Base-by-base conservation (phyloP, 2,329 filamentous ascomycete species). In the Stenocarpella maydis region DNA sequence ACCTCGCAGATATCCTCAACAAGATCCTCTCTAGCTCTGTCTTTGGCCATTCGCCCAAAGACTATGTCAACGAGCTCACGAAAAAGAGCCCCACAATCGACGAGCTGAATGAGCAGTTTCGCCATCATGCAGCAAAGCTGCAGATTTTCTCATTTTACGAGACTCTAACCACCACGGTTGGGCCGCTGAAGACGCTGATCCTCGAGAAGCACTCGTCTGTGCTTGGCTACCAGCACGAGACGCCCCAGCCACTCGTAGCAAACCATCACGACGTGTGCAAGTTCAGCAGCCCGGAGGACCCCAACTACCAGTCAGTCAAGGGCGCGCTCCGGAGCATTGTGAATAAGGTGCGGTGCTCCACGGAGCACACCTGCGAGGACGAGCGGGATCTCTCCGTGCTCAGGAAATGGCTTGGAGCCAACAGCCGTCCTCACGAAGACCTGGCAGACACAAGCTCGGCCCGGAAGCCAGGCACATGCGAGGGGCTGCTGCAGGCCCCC, bases 81-180 rank as follows among this genome's bases (percentile, higher is more conserved):
- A 74, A 52, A 39, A 65, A 49, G 65, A 73, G 68, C 53, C 73
- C 65, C 0, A 74, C 70, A 1, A 72, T 78, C 19, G 70, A 75
- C 41, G 71, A 75, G 21, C 73, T 80, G 21, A 80, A 80, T 67
- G 77, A 81, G 34, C 72, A 76, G 2, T 81, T 81, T 73, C 76
- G 75, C 4, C 74, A 78, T 55, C 70, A 73, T 55, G 71, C 71
- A 0, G 43, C 72, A 3, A 74, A 76, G 31, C 55, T 82, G 0
- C 63, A 77, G 1, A 75, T 82, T 1, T 76, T 74, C 55, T 81
- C 79, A 0, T 81, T 81, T 60, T 81, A 78, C 55, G 78, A 81
- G 66, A 80, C 77, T 4, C 54, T 74, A 1, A 64, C 70, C 0
- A 79, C 74, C 3, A 74, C 66, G 5, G 66, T 74, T 8, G 73